Base-by-base conservation (phyloP, 2,329 filamentous ascomycete genomes). In the Juglanconis oblonga region DNA sequence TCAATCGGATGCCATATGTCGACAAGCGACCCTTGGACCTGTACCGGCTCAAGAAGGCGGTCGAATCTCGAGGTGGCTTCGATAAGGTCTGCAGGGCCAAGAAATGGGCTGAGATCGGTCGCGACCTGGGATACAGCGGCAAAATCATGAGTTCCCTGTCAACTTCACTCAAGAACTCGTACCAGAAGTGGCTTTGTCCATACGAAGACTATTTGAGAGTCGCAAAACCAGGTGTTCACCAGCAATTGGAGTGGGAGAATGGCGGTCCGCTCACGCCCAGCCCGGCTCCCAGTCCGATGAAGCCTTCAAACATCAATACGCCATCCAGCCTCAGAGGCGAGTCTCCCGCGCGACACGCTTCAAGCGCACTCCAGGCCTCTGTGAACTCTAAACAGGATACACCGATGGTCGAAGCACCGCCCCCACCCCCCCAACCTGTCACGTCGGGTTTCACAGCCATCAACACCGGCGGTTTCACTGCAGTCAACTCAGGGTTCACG, bases 141-240 rank as follows among this genome's bases (percentile, higher is more conserved):
- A 99, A 99, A 79, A 99, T 99, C 64, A 99, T 99, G 95, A 98
- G 94, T 2, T 98, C 95, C 8, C 79, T 99, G 51, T 99, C 95
- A 5, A 99, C 95, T 0, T 98, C 95, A 5, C 83, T 99, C 47
- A 99, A 98, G 74, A 99, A 99, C 74, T 98, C 95, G 0, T 99
- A 96, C 69, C 92, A 97, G 73, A 88, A 94, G 76, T 99, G 95
- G 91, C 86, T 99, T 3, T 91, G 92, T 70, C 95, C 95, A 0
- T 99, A 98, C 68, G 95, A 99, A 74, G 92, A 98, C 64, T 99
- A 97, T 71, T 79, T 99, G 48, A 86, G 90, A 55, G 80, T 94
- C 13, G 94, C 92, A 55, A 98, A 97, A 72, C 95, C 95, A 3
- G 91, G 92, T 35, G 93, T 98, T n/a, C 94, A 97, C 68, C 93